Percentiles rank a stretch among this genome's conserved stretches.
These are phyloP conservation scores for Triticum timopheevii DNA, from an alignment of 176 grass and related monocot species.

Conservation along the genomic window DNA sequence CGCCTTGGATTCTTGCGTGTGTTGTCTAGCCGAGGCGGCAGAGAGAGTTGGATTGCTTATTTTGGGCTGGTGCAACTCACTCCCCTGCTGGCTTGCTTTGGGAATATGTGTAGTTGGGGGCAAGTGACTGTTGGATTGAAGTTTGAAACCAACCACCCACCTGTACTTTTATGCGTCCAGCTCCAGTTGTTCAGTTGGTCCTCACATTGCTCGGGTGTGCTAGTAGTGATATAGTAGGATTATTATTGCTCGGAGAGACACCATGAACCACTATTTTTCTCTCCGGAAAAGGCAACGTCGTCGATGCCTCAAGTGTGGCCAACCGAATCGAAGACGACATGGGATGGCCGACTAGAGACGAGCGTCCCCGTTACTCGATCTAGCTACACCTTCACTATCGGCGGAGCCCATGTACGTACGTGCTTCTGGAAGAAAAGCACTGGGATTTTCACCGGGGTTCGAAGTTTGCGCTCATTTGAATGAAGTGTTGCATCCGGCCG, in stretches of 20 bases:
- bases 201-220: too few species aligned
- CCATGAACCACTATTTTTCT: background rate
- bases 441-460: background rate
- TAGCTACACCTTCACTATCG: background rate
- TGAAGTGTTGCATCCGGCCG: background rate
- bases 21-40: background rate
- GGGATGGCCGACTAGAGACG: background rate
- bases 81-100: background rate
- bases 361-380: background rate
- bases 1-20: constrained; percentile 4
- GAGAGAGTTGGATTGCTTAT: background rate
- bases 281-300: background rate
- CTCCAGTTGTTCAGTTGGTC: background rate
- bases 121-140: constrained; percentile 28
- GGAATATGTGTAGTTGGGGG: background rate
- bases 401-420: background rate
- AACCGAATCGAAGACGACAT: background rate
- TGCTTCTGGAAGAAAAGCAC: background rate
- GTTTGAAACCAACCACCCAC: constrained; percentile 23
- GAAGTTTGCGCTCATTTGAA: background rate
- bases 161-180: background rate
- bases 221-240: background rate
- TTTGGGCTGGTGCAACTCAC: constrained; percentile 11
- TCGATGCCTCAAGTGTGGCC: background rate
- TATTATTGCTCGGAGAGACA: background rate